Conservation (phyloP, 2,329 filamentous ascomycete genomes). For the Microcyclospora tardicrescens region DNA sequence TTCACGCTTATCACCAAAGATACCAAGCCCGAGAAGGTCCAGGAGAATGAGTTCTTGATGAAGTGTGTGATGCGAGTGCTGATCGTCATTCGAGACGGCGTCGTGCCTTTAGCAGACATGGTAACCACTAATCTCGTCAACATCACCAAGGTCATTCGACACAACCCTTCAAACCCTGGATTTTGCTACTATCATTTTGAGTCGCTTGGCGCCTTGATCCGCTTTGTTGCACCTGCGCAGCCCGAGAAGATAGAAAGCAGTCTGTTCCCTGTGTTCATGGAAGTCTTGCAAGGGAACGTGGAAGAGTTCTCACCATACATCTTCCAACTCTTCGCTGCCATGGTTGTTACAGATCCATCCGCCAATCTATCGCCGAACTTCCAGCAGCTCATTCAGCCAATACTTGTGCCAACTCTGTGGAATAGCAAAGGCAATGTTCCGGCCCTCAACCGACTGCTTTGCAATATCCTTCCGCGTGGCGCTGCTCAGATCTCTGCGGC, state of each 20-base stretch:
- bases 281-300: constrained; percentile 68
- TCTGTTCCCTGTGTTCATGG: constrained; percentile 72
- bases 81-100: constrained; percentile 79
- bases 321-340: constrained; percentile 84
- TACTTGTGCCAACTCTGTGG: constrained; percentile 76
- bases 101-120: constrained; percentile 58
- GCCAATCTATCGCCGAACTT: constrained; percentile 71
- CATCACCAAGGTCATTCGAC: constrained; percentile 83
- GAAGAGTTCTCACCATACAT: constrained; percentile 93
- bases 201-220: constrained; percentile 76
- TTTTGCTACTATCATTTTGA: constrained; percentile 99
- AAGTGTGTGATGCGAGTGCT: constrained; percentile 95
- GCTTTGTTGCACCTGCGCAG: constrained; percentile 55
- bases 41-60: constrained; percentile 98
- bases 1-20: constrained; percentile 87
- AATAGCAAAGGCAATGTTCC: constrained; percentile 87
- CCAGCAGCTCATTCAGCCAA: constrained; percentile 60
- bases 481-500: constrained; percentile 58
- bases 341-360: constrained; percentile 74
- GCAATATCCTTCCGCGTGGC: constrained; percentile 69
- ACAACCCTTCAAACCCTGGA: constrained; percentile 90
- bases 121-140: constrained; percentile 74
- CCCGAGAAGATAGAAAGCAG: constrained; percentile 64
- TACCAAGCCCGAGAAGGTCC: constrained; percentile 74
- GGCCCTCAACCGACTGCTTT: constrained; percentile 71